Base-by-base conservation (phyloP, 1,284 basidiomycete species). In the Quambalaria eucalypti region DNA sequence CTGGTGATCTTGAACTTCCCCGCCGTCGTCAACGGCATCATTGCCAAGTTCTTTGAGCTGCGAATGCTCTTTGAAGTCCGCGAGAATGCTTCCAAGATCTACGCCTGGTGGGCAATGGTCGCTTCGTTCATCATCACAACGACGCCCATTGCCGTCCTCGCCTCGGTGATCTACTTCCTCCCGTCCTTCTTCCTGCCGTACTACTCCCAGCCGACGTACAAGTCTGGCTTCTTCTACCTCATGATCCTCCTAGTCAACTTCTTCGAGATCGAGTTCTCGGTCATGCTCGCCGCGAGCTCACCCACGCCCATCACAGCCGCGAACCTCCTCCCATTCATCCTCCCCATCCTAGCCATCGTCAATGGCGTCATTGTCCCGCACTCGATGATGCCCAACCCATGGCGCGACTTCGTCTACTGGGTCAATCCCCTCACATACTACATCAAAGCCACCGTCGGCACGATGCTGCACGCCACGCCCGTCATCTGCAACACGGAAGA, bases 261-360 rank as follows among this genome's bases (percentile, higher is more conserved):
- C 60, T 67, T 69, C 48, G 48, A 51, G 48, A 51, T 51, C 46
- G 63, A 66, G 29, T 74, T 74, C 54, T 61, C 68, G 9, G 57
- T 72, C 28, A 59, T 69, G 12, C 62, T 74, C 31, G 69, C 70
- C 0, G 68, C 67, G 16, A 55, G 64, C 25, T 71, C 66, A 25
- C 64, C 69, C 4, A 71, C 69, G 14, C 70, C 71, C 0, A 64
- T 72, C 46, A 68, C 62, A 0, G 68, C 71, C 1, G 62, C 69
- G 47, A 68, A 72, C 46, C 54, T 72, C 50, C 59, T 74, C n/a
- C 71, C 71, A 0, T 71, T 72, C 54, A 59, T 72, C 48, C 64
- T 74, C 33, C 67, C 71, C 8, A 69, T 74, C 39, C 60, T 77
- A 51, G 69, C 76, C 30, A 71, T 80, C 48, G 78, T 66, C 57